Evolutionary conservation across 129 eudicot species (phyloP).

Genomic region (Chrysanthemum makinoi): DNA sequence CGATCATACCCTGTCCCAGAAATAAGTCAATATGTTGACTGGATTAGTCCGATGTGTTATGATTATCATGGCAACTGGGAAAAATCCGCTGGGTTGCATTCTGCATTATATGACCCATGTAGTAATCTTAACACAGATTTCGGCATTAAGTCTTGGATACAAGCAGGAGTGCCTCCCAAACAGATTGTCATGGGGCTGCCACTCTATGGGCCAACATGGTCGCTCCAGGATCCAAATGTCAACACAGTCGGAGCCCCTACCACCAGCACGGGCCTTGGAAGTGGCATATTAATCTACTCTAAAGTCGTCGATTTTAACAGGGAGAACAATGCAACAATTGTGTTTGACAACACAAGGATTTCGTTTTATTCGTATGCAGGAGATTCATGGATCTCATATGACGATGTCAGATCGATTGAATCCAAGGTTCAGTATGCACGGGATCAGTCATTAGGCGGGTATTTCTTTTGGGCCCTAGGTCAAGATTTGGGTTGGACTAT

Average conservation of each 20-base stretch:
- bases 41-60: constrained; percentile 47
- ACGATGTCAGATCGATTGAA: constrained; percentile 8
- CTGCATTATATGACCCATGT: constrained; percentile 22
- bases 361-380: constrained; percentile 40
- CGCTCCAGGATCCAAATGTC: constrained; percentile 28
- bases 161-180: constrained; percentile 25
- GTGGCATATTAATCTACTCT: constrained; percentile 31
- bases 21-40: constrained; percentile 29
- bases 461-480: constrained; percentile 35
- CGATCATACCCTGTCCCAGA: not conserved
- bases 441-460: constrained; percentile 21
- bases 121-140: constrained; percentile 22
- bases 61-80: constrained; percentile 42
- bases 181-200: constrained; percentile 39
- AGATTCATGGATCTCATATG: constrained; percentile 27
- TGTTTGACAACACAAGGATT: constrained; percentile 18
- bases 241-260: constrained; percentile 38
- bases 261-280: constrained; percentile 30
- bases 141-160: constrained; percentile 43
- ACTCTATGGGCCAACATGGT: constrained; percentile 43
- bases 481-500: constrained; percentile 26
- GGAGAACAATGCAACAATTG: constrained; percentile 29
- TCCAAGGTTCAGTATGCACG: constrained; percentile 26
- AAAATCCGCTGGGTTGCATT: not conserved
- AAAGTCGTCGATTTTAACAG: constrained; percentile 28